Percentiles rank a stretch among this genome's conserved stretches.
phyloP scores from a whole-genome alignment of 805 yeast genomes.

The Maudiozyma turicensis region DNA sequence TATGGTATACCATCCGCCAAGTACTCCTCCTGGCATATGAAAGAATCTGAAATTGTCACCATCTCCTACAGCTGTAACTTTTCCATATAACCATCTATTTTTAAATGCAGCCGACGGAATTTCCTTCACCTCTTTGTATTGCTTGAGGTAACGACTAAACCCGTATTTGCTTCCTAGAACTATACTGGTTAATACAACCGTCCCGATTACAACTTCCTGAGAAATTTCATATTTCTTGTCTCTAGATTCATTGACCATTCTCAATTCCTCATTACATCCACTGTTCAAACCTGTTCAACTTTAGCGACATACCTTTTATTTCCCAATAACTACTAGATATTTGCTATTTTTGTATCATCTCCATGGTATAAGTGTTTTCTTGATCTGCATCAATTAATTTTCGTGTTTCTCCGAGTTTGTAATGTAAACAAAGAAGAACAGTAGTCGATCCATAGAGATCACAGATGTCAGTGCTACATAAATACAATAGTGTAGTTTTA shows the following conservation, averaged over 20 bases:
- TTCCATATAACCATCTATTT: slow-evolving; percentile 46
- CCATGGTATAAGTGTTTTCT: no score
- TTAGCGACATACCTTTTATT: no score
- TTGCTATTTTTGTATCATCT: no score
- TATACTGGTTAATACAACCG: slow-evolving; percentile 26
- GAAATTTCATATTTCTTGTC: neutral
- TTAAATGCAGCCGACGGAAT: slow-evolving; percentile 42
- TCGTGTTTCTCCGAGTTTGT: no score
- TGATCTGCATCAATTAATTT: no score
- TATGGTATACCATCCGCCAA: slow-evolving; percentile 92
- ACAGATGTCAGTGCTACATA: no score
- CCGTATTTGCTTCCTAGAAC: slow-evolving; percentile 35
- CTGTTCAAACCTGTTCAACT: no score
- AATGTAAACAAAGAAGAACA: no score
- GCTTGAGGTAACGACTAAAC: slow-evolving; percentile 38
- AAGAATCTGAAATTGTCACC: slow-evolving; percentile 90
- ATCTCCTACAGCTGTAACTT: slow-evolving; percentile 86
- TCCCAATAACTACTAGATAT: no score
- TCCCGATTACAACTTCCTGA: neutral
- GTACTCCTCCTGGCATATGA: slow-evolving; percentile 86
- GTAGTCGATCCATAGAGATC: no score
- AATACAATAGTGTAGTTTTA: no score
- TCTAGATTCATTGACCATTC: neutral
- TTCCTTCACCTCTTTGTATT: slow-evolving; percentile 39
- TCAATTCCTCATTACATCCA: neutral